Percentiles rank a stretch among this genome's conserved stretches.
phyloP scores from a whole-genome alignment of 257 asterid genomes.

The Verbascum thapsus region DNA sequence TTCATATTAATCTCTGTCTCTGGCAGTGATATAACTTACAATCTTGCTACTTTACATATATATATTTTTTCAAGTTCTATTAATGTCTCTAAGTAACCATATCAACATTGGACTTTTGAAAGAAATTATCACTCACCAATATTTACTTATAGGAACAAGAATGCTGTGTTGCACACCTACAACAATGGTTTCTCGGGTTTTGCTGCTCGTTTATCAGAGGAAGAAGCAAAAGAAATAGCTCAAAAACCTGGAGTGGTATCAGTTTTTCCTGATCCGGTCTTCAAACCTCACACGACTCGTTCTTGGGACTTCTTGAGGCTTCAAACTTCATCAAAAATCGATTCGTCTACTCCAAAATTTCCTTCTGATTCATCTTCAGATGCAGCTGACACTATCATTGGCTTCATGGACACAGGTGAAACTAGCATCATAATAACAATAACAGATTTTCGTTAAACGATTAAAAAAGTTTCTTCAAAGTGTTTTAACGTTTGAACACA shows the following conservation, averaged over 20 bases:
- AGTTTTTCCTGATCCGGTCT: slow-evolving; percentile 51
- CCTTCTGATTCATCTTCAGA: slow-evolving; percentile 23
- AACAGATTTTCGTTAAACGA: background rate
- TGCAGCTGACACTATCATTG: slow-evolving; percentile 48
- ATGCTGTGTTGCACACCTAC: slow-evolving; percentile 43
- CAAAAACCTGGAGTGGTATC: slow-evolving; percentile 51
- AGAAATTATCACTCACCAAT: background rate
- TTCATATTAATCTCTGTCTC: background rate
- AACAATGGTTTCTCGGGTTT: slow-evolving; percentile 47
- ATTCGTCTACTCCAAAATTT: slow-evolving; percentile 11
- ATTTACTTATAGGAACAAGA: slow-evolving; percentile 31
- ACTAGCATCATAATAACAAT: background rate
- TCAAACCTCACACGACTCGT: slow-evolving; percentile 54
- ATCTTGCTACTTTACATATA: too few relatives aligned
- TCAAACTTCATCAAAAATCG: background rate
- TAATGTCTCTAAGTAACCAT: too few relatives aligned
- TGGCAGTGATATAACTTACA: too few relatives aligned
- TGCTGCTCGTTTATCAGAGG: slow-evolving; percentile 43
- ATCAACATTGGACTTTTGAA: background rate
- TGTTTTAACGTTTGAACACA: background rate
- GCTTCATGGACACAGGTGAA: slow-evolving; percentile 55
- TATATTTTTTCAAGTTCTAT: too few relatives aligned
- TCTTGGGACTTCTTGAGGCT: slow-evolving; percentile 56
- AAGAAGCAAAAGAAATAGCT: slow-evolving; percentile 46
- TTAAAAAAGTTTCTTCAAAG: background rate